phyloP scores from a whole-genome alignment of 208 protist species.

The Trypanosoma cruzi region DNA sequence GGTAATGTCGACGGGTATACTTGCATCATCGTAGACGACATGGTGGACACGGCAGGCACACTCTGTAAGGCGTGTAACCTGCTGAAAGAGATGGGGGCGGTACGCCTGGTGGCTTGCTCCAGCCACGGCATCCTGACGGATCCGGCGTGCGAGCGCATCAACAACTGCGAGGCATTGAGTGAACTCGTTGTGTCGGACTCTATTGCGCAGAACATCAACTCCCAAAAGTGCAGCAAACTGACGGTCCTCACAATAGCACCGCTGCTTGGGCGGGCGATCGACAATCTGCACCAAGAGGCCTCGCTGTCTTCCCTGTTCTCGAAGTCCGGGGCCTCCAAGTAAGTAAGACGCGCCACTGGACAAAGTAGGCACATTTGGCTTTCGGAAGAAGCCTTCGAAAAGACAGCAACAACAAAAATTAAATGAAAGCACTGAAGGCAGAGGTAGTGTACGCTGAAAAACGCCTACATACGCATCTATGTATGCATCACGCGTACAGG shows the following conservation, averaged over 20 bases:
- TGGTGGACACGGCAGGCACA: constrained; percentile 97
- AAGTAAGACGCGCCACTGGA: not conserved
- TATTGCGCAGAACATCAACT: constrained; percentile 67
- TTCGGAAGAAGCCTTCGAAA: not conserved
- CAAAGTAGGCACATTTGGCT: not conserved
- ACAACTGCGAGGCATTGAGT: constrained; percentile 84
- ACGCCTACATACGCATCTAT: not conserved
- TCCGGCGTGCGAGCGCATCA: constrained; percentile 90
- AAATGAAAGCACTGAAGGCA: constrained; percentile 5
- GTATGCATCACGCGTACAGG: not conserved
- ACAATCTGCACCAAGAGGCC: constrained; percentile 82
- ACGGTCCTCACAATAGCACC: constrained; percentile 88
- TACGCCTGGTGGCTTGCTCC: constrained; percentile 92
- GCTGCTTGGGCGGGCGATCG: constrained; percentile 87
- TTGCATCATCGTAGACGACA: constrained; percentile 97
- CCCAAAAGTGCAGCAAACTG: constrained; percentile 82
- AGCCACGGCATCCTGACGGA: constrained; percentile 96
- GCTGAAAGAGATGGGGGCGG: constrained; percentile 91
- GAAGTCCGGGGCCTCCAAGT: constrained; percentile 21
- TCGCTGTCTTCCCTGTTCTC: constrained; percentile 85
- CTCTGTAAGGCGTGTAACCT: constrained; percentile 92
- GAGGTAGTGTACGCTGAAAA: not conserved
- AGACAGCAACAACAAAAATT: constrained; percentile 12
- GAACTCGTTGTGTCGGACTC: constrained; percentile 94
- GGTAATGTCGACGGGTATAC: constrained; percentile 95